Evolutionary conservation across 306 rosid species (phyloP), one percentile per base, ranked within the genome.

Genomic region (Prosopis cineraria): DNA sequence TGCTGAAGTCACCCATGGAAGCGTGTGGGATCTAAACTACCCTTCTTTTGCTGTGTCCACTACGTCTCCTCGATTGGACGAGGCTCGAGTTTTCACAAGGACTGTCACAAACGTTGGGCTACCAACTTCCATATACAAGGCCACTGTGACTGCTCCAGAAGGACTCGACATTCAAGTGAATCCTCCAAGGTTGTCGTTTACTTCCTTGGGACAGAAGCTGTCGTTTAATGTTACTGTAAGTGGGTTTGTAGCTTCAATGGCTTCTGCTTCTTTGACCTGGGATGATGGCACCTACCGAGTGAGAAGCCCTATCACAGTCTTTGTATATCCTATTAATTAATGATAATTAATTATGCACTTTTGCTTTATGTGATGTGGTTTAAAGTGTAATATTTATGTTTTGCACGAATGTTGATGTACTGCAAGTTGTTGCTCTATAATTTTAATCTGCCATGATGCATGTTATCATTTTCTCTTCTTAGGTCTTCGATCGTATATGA

Each of bases 301-400:
- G 56, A 77, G 80, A 39, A 77, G 74, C 66, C 80, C 80, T 19
- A 66, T 67, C 52, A 22, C 59, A 0, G 68, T 77, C 2, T 66
- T 66, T 39, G 19, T 50, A 50, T 50, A 50, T 50, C n/a, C n/a
- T 6, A 50, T n/a, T n/a, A n/a, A 5, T 3, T 36, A 6, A 36
- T 36, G 40, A 36, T 36, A 36, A 36, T 36, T 36, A 4, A 33
- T 4, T 33, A 33, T 33, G 36, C 4, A 33, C 36, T 33, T 33
- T 33, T 33, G 36, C 3, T 33, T 33, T 33, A 33, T n/a, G n/a
- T 33, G 36, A 2, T 33, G 4, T 33, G 55, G 55, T 48, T 48
- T 48, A 19, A 17, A 17, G 22, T 48, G 55, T 19, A 48, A 17
- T 48, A 17, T 19, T 10, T 19, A 1, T 48, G 55, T 17, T 16